Base-by-base conservation (phyloP, 495 filamentous ascomycete species). In the Hypoxylon rickii region DNA sequence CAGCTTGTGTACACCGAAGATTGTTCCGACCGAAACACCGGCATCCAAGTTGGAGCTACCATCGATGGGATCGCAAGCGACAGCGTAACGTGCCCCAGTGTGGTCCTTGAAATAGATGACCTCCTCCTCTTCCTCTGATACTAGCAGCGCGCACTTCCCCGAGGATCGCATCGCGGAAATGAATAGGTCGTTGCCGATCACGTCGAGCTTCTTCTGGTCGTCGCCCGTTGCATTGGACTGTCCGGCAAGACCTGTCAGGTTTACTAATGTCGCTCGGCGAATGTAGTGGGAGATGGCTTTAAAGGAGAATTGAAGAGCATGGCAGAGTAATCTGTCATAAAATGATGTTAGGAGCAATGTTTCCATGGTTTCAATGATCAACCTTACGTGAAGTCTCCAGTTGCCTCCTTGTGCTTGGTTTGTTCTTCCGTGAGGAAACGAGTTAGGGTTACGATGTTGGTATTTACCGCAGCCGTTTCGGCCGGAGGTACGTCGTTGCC, bases 211-310 rank as follows among this genome's bases (percentile, higher is more conserved):
- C 85, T 98, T 97, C 71, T 98, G 94, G 70, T 97, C 95, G 73
- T 98, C 94, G 33, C 94, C 94, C 2, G 94, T 97, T 18, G 82
- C 89, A 76, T 98, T 98, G 55, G 92, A 89, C 55, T 92, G 95
- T 22, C 94, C 94, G 29, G 94, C 94, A 18, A 98, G 86, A 38
- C 94, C 94, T 29, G 90, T 92, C 34, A 98, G 83, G 78, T 97
- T 96, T 73, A 97, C 96, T 41, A 98, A 79, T n/a, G 91, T 93
- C 20, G 94, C 92, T 70, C 94, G 86, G 64, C 94, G 91, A 76
- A 98, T 98, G 79, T 97, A 98, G 83, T 97, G 96, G 61, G 94
- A 93, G 73, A 98, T 98, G 47, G 88, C 92, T 79, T 98, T 98
- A 86, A 98, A 98, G 63, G 94, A 89, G 81, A 97, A 97, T 76